phyloP scores from a whole-genome alignment of 768 basidiomycete species.

The Kwoniella heveanensis region DNA sequence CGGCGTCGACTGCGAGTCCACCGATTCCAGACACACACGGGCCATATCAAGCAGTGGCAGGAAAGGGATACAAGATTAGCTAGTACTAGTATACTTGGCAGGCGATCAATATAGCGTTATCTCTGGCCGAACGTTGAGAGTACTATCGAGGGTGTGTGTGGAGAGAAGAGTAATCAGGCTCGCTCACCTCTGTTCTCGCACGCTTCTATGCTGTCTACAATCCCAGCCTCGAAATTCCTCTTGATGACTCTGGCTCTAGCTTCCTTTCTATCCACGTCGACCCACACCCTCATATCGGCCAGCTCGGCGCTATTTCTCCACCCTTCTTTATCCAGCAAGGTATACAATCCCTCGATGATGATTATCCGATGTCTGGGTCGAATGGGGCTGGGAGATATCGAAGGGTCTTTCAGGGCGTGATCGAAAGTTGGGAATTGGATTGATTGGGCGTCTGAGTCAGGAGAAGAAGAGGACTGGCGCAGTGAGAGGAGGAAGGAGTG shows the following conservation, averaged over 20 bases:
- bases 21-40: too few species aligned
- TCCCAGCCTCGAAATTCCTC: slow-evolving; percentile 76
- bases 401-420: slow-evolving; percentile 84
- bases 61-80: too few species aligned
- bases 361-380: slow-evolving; percentile 71
- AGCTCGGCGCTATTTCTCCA: slow-evolving; percentile 69
- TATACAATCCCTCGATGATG: slow-evolving; percentile 87
- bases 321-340: slow-evolving; percentile 69
- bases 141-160: too few species aligned
- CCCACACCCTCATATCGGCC: slow-evolving; percentile 78
- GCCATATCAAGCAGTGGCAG: too few species aligned
- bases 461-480: slow-evolving; percentile 57
- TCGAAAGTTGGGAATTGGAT: slow-evolving; percentile 78
- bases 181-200: slow-evolving; percentile 39
- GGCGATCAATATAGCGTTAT: too few species aligned
- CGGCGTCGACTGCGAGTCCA: slow-evolving; percentile 16
- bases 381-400: slow-evolving; percentile 64
- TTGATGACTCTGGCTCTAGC: slow-evolving; percentile 67
- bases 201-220: slow-evolving; percentile 67
- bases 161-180: too few species aligned
- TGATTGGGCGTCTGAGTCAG: slow-evolving; percentile 3
- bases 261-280: slow-evolving; percentile 64
- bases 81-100: too few species aligned
- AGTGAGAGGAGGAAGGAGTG: slow-evolving; percentile 67
- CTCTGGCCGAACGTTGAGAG: too few species aligned